Evolutionary conservation across 495 filamentous ascomycete genomes (phyloP), one percentile per base, ranked within the genome.

Genomic region (Penicillium parvum): DNA sequence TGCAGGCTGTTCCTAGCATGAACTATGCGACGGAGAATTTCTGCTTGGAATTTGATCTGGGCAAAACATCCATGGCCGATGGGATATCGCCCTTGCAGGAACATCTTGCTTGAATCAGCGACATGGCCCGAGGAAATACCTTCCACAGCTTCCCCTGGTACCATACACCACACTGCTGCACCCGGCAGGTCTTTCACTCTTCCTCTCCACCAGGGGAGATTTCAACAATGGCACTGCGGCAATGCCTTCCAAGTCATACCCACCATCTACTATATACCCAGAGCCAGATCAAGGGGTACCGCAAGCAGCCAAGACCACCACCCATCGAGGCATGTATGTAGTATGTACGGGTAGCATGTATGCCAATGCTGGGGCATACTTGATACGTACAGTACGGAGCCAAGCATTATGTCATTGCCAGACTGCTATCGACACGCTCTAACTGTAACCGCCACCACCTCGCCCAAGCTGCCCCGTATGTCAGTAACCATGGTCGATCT

Each of bases 391-490:
- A n/a, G n/a, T n/a, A n/a, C n/a, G n/a, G n/a, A n/a, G n/a, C n/a
- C 21, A 15, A 35, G 33, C 36, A 52, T 51, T 55, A 58, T 49
- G 51, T 55, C 55, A 58, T 32, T 28, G 16, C 28, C 12, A 12
- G 4, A 8, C 21, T 11, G 3, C 38, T 52, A 58, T 53, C 36
- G 37, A 39, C 36, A 58, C 55, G 36, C 20, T 34, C 34, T 29
- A 28, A 18, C 18, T 7, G 10, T n/a, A 41, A 37, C n/a, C 32
- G 18, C 32, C 46, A 57, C 50, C 21, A 7, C 32, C 45, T 57
- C 57, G 53, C 53, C 15, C 39, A 43, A 57, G 44, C 57, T 60
- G 50, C 57, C 53, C 37, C 38, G 55, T 46, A 46, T 46, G 46
- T 47, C 35, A 38, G 34, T 32, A 53, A 51, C 43, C 47, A 50